Conservation (phyloP, 345 rosid genomes). For the Ailanthus altissimus region DNA sequence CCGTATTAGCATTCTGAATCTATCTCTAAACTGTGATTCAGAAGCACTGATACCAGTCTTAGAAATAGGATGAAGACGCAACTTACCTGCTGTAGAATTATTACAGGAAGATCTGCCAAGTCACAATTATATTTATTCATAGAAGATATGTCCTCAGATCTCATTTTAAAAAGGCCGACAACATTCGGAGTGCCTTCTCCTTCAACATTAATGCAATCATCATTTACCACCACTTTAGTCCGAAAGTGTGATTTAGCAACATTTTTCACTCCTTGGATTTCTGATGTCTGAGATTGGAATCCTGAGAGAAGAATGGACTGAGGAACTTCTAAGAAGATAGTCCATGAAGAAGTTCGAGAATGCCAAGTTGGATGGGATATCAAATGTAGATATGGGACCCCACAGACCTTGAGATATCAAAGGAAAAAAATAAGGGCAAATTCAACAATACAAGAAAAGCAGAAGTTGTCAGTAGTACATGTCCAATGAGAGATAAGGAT, state of each 20-base stretch:
- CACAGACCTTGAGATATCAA: slow-evolving; percentile 52
- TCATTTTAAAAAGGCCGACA: slow-evolving; percentile 65
- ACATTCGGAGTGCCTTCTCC: slow-evolving; percentile 94
- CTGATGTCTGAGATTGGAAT: slow-evolving; percentile 37
- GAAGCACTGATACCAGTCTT: neutral
- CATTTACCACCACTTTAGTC: slow-evolving; percentile 73
- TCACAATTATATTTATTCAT: slow-evolving; percentile 79
- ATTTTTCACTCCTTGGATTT: slow-evolving; percentile 42
- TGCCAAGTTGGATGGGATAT: slow-evolving; percentile 94
- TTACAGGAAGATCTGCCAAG: slow-evolving; percentile 70
- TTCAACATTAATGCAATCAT: slow-evolving; percentile 71
- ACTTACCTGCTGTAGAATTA: slow-evolving; percentile 88
- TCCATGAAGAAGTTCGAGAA: slow-evolving; percentile 93
- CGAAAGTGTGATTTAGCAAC: slow-evolving; percentile 69
- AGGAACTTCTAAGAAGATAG: slow-evolving; percentile 76
- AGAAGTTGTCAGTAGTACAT: neutral
- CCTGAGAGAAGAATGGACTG: slow-evolving; percentile 62
- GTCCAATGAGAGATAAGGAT: slow-evolving; percentile 22
- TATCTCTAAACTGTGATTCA: neutral
- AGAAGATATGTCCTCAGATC: slow-evolving; percentile 60
- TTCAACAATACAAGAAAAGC: slow-evolving; percentile 9
- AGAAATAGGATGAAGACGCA: slow-evolving; percentile 1
- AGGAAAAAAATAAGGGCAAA: slow-evolving; percentile 3
- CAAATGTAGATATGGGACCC: slow-evolving; percentile 83
- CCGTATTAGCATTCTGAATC: neutral